Percentiles rank a stretch among this genome's conserved stretches.
These are phyloP conservation scores for Linnemannia hyalina DNA, from an alignment of 192 early-diverging fungal genomes.

Conservation along the genomic window DNA sequence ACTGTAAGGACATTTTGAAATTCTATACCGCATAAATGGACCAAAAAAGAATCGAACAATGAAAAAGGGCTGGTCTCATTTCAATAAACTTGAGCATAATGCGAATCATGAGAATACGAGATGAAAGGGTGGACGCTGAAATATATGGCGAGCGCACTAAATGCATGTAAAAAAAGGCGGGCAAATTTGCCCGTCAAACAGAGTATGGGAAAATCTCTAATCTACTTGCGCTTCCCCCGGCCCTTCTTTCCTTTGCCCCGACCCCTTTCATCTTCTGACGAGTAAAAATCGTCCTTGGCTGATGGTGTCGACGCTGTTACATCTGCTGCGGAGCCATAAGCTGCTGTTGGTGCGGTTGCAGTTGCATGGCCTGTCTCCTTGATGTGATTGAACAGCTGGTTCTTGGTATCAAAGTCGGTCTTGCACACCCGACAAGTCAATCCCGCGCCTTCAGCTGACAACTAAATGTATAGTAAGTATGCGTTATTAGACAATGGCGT, in stretches of 20 bases:
- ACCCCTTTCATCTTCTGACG: conserved; percentile 40
- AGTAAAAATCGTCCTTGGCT: conserved; percentile 11
- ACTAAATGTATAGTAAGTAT: conserved; percentile 43
- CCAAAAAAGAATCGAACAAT: too few species aligned
- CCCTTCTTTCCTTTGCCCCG: conserved; percentile 56
- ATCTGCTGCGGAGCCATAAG: background rate
- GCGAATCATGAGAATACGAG: too few species aligned
- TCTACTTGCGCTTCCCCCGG: conserved; percentile 51
- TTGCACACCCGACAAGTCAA: conserved; percentile 86
- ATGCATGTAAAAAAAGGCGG: too few species aligned
- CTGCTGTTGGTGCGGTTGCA: conserved; percentile 35
- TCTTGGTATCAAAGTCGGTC: conserved; percentile 79
- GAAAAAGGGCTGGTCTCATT: too few species aligned
- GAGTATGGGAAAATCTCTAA: too few species aligned
- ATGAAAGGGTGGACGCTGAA: too few species aligned
- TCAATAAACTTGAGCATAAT: too few species aligned
- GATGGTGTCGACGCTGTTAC: background rate
- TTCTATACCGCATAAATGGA: too few species aligned
- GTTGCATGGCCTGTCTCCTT: conserved; percentile 88
- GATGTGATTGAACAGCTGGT: conserved; percentile 91
- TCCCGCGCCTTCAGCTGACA: conserved; percentile 44
- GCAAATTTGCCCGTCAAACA: too few species aligned
- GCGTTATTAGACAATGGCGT: background rate
- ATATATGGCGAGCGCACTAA: too few species aligned
- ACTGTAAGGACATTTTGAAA: background rate